These are phyloP conservation scores for Phytophthora hibernalis DNA, from an alignment of 352 stramenopile genomes.

Conservation along the genomic window DNA sequence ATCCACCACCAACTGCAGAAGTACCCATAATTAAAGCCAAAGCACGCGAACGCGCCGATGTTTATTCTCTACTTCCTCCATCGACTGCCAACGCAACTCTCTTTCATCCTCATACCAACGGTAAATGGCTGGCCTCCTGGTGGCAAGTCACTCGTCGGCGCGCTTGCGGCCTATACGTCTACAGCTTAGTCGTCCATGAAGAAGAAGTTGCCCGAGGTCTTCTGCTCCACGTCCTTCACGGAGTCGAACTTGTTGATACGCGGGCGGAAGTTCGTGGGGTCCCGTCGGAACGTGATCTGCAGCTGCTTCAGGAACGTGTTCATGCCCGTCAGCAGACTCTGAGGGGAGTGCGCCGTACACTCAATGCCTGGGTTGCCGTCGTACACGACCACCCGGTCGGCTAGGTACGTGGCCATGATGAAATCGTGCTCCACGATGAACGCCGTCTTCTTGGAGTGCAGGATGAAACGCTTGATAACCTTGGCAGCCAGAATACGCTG, in stretches of 20 bases:
- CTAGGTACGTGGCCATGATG: slow-evolving; percentile 99
- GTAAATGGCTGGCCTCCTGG: slow-evolving; percentile 7
- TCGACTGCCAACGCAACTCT: slow-evolving; percentile 2
- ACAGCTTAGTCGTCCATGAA: slow-evolving; percentile 96
- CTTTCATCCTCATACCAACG: slow-evolving; percentile 13
- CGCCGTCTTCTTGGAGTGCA: slow-evolving; percentile 99
- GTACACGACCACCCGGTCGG: slow-evolving; percentile 97
- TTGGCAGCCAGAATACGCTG: slow-evolving; percentile 99
- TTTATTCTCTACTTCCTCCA: slow-evolving; percentile 46
- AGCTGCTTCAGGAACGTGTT: slow-evolving; percentile 99
- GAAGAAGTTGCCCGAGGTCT: slow-evolving; percentile 98
- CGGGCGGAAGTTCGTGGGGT: slow-evolving; percentile 98
- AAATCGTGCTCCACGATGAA: slow-evolving; percentile 99
- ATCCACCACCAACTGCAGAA: slow-evolving; percentile 43
- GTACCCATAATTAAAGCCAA: slow-evolving; percentile 27
- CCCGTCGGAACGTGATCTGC: slow-evolving; percentile 99
- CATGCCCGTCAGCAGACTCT: slow-evolving; percentile 98
- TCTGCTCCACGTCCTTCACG: slow-evolving; percentile 98
- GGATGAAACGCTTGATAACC: slow-evolving; percentile 99
- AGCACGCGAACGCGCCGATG: slow-evolving; percentile 26
- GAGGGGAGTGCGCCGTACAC: slow-evolving; percentile 95
- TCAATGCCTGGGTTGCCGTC: slow-evolving; percentile 96
- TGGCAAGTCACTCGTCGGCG: slow-evolving; percentile 11
- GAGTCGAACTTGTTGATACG: slow-evolving; percentile 97
- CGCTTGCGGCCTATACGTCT: slow-evolving; percentile 29